phyloP scores from a whole-genome alignment of 2,329 filamentous ascomycete species.

The Nakataea oryzae region DNA sequence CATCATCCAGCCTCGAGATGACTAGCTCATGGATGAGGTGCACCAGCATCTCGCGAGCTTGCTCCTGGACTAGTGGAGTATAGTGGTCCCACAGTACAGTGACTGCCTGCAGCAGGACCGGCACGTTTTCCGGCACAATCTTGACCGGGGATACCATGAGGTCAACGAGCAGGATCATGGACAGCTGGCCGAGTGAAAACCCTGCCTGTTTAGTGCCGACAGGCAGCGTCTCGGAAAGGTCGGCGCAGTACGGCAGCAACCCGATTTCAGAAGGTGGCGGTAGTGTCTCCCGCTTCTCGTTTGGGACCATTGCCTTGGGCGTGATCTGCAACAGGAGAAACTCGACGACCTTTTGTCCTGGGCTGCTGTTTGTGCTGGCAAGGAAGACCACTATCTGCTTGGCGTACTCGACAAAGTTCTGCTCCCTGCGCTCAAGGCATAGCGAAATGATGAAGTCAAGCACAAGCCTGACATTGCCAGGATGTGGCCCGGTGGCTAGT shows the following conservation, averaged over 20 bases:
- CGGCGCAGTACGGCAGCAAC: constrained; percentile 79
- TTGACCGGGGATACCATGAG: constrained; percentile 89
- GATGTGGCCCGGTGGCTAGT: constrained; percentile 82
- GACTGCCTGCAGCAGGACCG: constrained; percentile 80
- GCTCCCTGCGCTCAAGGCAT: constrained; percentile 86
- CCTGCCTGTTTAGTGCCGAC: constrained; percentile 86
- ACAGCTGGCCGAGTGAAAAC: constrained; percentile 85
- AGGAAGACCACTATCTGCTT: constrained; percentile 98
- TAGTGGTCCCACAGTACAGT: constrained; percentile 97
- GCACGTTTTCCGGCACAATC: constrained; percentile 67
- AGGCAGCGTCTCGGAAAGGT: constrained; percentile 68
- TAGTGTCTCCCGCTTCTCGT: constrained; percentile 63
- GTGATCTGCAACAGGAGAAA: constrained; percentile 85
- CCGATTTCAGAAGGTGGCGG: constrained; percentile 63
- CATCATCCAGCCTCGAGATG: constrained; percentile 65
- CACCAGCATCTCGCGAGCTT: constrained; percentile 94
- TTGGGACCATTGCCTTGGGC: constrained; percentile 93
- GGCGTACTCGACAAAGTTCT: constrained; percentile 95
- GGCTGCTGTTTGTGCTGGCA: constrained; percentile 62
- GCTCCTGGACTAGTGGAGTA: constrained; percentile 86
- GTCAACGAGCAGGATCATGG: constrained; percentile 87
- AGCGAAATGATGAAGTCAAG: constrained; percentile 94
- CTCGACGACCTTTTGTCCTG: constrained; percentile 86
- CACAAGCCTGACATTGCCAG: constrained; percentile 86
- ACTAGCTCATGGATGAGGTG: constrained; percentile 95